Conservation (phyloP, 1,139 yeast species). For the Sugiyamaella japonica region DNA sequence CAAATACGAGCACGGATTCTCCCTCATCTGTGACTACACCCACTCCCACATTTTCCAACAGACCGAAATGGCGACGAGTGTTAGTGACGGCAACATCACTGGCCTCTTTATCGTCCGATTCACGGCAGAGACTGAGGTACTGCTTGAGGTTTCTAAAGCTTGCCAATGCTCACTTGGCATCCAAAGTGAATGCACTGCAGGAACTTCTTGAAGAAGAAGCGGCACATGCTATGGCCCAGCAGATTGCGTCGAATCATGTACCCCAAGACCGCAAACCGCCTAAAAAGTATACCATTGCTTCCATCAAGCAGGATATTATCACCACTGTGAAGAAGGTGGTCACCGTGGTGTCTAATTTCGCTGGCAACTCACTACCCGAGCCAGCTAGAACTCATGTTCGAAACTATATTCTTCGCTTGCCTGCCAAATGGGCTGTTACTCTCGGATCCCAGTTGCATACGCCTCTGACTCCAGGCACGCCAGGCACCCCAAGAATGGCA, state of each 20-base stretch:
- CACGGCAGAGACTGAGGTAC: slow-evolving; percentile 67
- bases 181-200: slow-evolving; percentile 64
- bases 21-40: neutral
- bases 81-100: slow-evolving; percentile 47
- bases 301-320: slow-evolving; percentile 75
- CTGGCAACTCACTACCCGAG: slow-evolving; percentile 70
- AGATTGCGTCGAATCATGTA: slow-evolving; percentile 33
- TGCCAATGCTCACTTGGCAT: slow-evolving; percentile 70
- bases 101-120: slow-evolving; percentile 57
- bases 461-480: slow-evolving; percentile 17
- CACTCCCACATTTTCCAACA: neutral
- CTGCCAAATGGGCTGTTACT: slow-evolving; percentile 58
- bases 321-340: slow-evolving; percentile 88
- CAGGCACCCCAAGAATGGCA: slow-evolving; percentile 12
- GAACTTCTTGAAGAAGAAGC: slow-evolving; percentile 49
- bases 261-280: slow-evolving; percentile 24
- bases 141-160: slow-evolving; percentile 71
- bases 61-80: slow-evolving; percentile 39
- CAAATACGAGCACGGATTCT: slow-evolving; percentile 27
- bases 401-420: slow-evolving; percentile 71
- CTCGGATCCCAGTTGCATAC: slow-evolving; percentile 27
- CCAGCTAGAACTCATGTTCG: slow-evolving; percentile 87
- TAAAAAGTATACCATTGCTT: slow-evolving; percentile 37
- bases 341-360: slow-evolving; percentile 79
- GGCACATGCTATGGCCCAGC: slow-evolving; percentile 32